These are phyloP conservation scores for Rhododendron vialii DNA, from an alignment of 148 eudicot genomes.

Conservation along the genomic window DNA sequence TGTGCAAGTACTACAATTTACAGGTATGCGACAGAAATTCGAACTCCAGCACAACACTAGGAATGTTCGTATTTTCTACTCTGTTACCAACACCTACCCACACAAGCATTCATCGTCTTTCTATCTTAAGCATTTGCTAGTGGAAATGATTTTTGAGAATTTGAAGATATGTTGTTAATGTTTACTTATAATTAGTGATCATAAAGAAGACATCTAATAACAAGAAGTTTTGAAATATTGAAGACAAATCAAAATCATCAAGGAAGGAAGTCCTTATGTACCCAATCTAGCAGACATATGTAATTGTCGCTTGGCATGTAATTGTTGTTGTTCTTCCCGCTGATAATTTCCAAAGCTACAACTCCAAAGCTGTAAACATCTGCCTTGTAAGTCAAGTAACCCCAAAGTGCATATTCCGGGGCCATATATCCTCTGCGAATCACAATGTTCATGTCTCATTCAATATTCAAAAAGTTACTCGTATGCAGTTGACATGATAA, in stretches of 20 bases:
- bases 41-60: too few relatives aligned
- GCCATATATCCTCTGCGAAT: conserved; percentile 60
- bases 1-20: neutral
- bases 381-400: conserved; percentile 42
- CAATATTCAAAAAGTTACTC: neutral
- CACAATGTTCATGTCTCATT: neutral
- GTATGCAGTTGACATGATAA: neutral
- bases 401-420: conserved; percentile 56
- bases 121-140: neutral
- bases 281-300: conserved; percentile 48
- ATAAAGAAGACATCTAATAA: neutral
- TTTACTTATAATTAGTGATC: neutral
- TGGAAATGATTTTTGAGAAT: neutral
- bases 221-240: neutral
- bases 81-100: neutral
- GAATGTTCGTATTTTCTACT: too few relatives aligned
- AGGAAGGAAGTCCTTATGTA: conserved; percentile 4
- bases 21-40: neutral
- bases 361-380: conserved; percentile 51
- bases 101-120: neutral
- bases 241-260: neutral
- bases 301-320: conserved; percentile 33
- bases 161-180: neutral
- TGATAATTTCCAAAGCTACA: conserved; percentile 38
- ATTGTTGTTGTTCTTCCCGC: conserved; percentile 45